These are phyloP conservation scores for Tetradesmus lagerheimii DNA, from an alignment of 139 green algal genomes.

Conservation along the genomic window DNA sequence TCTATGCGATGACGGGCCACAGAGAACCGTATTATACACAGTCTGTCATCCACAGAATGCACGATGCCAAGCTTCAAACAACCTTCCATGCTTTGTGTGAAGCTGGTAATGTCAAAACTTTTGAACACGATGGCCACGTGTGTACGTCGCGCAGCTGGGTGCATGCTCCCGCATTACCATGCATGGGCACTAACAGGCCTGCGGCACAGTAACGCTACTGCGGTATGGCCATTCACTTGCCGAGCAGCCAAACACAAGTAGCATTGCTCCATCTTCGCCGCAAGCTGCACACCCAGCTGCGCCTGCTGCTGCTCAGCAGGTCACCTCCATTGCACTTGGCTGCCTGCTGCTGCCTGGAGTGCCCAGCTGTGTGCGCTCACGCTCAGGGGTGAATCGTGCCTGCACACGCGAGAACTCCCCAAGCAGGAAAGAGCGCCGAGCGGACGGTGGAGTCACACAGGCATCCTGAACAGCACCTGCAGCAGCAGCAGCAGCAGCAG, in stretches of 20 bases:
- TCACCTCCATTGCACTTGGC: neutral
- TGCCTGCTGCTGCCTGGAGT: neutral
- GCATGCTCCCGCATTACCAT: too few relatives aligned
- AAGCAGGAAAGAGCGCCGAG: neutral
- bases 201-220: too few relatives aligned
- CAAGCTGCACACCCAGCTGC: neutral
- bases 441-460: neutral
- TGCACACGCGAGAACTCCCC: conserved; percentile 34
- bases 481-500: neutral
- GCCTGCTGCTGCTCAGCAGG: neutral
- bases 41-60: too few relatives aligned
- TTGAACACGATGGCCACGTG: neutral
- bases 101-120: neutral
- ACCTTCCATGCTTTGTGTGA: neutral
- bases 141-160: too few relatives aligned
- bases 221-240: too few relatives aligned
- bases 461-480: neutral
- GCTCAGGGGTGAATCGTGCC: neutral
- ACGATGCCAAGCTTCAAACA: neutral
- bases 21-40: neutral
- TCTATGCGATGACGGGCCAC: too few relatives aligned
- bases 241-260: neutral
- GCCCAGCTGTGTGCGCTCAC: neutral
- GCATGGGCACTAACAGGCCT: neutral
- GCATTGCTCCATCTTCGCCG: too few relatives aligned